Base-by-base conservation (phyloP, 2,329 filamentous ascomycete genomes). In the Fusarium aywerte region DNA sequence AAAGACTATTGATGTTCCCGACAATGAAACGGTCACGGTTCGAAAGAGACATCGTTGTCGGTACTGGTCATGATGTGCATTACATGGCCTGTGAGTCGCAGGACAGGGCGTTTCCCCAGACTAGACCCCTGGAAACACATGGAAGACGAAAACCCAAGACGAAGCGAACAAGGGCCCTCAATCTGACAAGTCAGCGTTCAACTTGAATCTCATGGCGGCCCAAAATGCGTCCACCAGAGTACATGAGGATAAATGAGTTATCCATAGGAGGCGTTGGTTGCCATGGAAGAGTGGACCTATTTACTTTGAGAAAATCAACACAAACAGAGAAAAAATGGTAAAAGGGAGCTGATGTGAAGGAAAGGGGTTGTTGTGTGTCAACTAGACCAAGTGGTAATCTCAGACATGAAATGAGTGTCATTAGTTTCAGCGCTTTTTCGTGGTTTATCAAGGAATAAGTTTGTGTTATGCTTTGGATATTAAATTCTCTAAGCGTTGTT, bases 231-330 rank as follows among this genome's bases (percentile, higher is more conserved):
- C 64, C 35, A 61, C 67, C 51, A 56, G 49, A 57, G 27, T 27
- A 27, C 40, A 43, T 43, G 40, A 43, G 40, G 69, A 55, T 54
- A 64, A 67, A 73, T 70, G 70, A 71, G 64, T 54, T 68, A 61
- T 71, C 70, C 55, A 70, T 61, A 58, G 38, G 60, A 49, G 48
- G 49, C 57, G 55, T 62, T 56, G 71, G 71, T 73, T 73, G 71
- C 71, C 25, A 33, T 63, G 71, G 71, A 72, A 73, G 71, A 50
- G 71, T 73, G 71, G 71, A 65, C 61, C 55, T 73, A 63, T 72
- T 72, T 72, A 73, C 67, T 62, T 67, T 57, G 23, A 43, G 54
- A 27, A 44, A 52, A 57, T 58, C 58, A 71, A 73, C 65, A 71
- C 63, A 73, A 73, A 73, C 66, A 73, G 62, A 42, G 50, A 33